These are phyloP conservation scores for Cicer pinnatifidum DNA, from an alignment of 306 rosid genomes.

Conservation along the genomic window DNA sequence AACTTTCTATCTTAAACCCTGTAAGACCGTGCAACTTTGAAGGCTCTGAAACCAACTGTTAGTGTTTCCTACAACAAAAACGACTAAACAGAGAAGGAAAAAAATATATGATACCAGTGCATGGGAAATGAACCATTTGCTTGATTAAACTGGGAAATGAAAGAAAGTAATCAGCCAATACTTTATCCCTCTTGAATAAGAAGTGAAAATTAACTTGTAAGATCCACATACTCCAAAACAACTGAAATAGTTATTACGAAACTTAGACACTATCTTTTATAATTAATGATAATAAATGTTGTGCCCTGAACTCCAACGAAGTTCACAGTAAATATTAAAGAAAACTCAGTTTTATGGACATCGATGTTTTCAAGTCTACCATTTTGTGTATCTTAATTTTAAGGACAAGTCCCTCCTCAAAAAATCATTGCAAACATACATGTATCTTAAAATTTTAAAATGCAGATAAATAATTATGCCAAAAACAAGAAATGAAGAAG, in stretches of 20 bases:
- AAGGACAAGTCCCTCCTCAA: constrained; percentile 30
- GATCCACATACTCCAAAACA: constrained; percentile 25
- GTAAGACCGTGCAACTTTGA: no score
- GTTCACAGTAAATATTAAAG: constrained; percentile 31
- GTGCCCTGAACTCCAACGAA: constrained; percentile 6
- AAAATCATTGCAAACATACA: constrained; percentile 8
- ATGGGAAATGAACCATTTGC: background rate
- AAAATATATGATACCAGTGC: background rate
- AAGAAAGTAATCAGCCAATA: constrained; percentile 6
- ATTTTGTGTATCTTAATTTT: constrained; percentile 25
- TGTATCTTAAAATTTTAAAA: constrained; percentile 30
- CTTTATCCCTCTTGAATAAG: constrained; percentile 16
- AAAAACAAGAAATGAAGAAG: constrained; percentile 30
- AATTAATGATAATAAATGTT: constrained; percentile 16
- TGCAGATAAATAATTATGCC: constrained; percentile 25
- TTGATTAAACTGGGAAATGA: background rate
- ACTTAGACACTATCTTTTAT: background rate
- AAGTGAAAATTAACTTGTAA: constrained; percentile 23
- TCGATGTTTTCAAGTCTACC: constrained; percentile 24
- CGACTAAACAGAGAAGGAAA: background rate
- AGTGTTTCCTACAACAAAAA: background rate
- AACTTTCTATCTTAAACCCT: no score
- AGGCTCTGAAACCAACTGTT: background rate
- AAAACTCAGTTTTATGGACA: constrained; percentile 5
- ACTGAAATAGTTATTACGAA: background rate